Percentiles rank a stretch among this genome's conserved stretches.
These are phyloP conservation scores for Colletotrichum karsti DNA, from an alignment of 2,329 filamentous ascomycete species.

Conservation along the genomic window DNA sequence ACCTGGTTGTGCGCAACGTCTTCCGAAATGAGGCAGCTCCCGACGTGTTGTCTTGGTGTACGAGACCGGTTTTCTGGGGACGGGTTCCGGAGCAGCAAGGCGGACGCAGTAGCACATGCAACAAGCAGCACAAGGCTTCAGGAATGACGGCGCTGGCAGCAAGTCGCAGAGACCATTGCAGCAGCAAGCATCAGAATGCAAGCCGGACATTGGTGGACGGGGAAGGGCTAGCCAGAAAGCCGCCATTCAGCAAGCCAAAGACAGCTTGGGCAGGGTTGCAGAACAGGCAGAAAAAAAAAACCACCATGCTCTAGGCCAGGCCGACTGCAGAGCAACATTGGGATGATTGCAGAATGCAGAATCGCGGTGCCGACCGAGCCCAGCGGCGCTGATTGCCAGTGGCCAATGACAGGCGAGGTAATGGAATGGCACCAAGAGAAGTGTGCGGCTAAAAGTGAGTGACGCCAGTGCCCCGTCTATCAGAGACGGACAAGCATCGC, in stretches of 20 bases:
- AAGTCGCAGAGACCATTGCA: neutral
- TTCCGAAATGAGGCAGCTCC: neutral
- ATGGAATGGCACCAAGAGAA: conserved; percentile 15
- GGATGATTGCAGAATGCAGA: conserved; percentile 27
- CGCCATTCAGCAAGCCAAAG: neutral
- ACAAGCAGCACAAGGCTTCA: neutral
- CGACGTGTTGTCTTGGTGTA: neutral
- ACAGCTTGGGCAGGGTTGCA: neutral
- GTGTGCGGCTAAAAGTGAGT: conserved; percentile 16
- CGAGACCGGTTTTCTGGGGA: neutral
- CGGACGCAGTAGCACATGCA: neutral
- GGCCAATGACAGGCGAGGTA: conserved; percentile 21
- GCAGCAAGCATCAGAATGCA: conserved; percentile 1
- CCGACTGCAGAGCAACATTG: conserved; percentile 9
- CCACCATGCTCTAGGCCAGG: neutral
- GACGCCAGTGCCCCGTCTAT: conserved; percentile 12
- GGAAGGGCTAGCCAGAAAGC: conserved; percentile 9
- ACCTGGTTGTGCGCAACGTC: conserved; percentile 6
- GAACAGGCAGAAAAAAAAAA: neutral
- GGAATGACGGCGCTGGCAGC: conserved; percentile 5
- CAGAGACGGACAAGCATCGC: conserved; percentile 24
- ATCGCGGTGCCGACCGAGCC: conserved; percentile 10
- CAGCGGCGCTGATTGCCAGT: neutral
- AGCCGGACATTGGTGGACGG: neutral
- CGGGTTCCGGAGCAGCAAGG: neutral